Base-by-base conservation (phyloP, 345 rosid species). In the Sonneratia caseolaris region DNA sequence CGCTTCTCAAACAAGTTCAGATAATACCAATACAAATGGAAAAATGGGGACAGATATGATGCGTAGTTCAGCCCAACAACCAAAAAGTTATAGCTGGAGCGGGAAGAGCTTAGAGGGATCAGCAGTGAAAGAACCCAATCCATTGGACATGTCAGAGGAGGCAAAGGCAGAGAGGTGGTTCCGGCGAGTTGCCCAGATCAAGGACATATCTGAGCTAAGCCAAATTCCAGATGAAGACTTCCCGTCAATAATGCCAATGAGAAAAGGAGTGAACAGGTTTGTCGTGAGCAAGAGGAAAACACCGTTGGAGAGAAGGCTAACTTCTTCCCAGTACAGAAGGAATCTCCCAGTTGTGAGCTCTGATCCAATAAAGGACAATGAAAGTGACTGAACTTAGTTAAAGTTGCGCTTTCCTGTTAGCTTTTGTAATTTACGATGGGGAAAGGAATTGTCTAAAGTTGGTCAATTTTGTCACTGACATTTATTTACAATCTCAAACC, bases 151-250 rank as follows among this genome's bases (percentile, higher is more conserved):
- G 99, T 95, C 99, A 0, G 96, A 92, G 86, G 99, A 92, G 88
- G 97, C 97, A 7, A 95, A 92, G 81, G 89, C 99, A 0, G 99
- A 92, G 85, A 88, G 99, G 75, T 95, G 99, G 99, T 95, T 90
- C 78, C 79, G 84, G 49, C 84, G 98, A 0, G 98, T 83, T 64
- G 96, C 97, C 15, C 97, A 95, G 79, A 92, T 95, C 18, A 89
- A 95, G 73, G 94, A 95, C 83, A 92, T 92, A 53, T 95, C 98
- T 32, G 99, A 92, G 83, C 86, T 95, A n/a, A 95, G 99, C 77
- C 85, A 92, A 81, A 95, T 95, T 66, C 98, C 98, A 0, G 99
- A 92, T 68, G 98, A 95, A 80, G 99, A 95, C 78, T 95, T 95
- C 81, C 97, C 99, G 0, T 90, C 96, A 14, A 95, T 92, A 82